These are phyloP conservation scores for Nicotiana tabacum DNA, from an alignment of 257 asterid species.

Conservation along the genomic window DNA sequence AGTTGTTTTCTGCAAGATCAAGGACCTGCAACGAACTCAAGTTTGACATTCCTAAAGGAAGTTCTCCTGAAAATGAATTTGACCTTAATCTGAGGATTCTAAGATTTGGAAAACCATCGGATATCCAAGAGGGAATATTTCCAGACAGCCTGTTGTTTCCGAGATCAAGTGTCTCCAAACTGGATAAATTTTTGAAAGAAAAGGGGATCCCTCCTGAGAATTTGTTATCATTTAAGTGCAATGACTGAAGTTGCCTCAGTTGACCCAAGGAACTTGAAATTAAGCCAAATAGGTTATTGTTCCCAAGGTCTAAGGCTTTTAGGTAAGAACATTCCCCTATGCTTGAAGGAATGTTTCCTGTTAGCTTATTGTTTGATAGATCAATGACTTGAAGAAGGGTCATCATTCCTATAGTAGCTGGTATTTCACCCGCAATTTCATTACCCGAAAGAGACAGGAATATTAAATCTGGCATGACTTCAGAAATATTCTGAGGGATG, in stretches of 20 bases:
- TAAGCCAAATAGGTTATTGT: slow-evolving; percentile 34
- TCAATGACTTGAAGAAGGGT: slow-evolving; percentile 29
- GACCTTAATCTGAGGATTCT: slow-evolving; percentile 40
- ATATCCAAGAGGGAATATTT: slow-evolving; percentile 34
- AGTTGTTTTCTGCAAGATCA: slow-evolving; percentile 44
- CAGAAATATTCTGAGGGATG: slow-evolving; percentile 38
- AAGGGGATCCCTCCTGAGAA: slow-evolving; percentile 36
- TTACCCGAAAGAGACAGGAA: slow-evolving; percentile 43
- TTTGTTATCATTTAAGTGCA: slow-evolving; percentile 40
- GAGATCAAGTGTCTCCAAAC: slow-evolving; percentile 47
- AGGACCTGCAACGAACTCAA: slow-evolving; percentile 38
- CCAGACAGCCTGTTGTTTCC: slow-evolving; percentile 34
- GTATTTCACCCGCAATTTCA: slow-evolving; percentile 36
- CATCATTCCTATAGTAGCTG: slow-evolving; percentile 37
- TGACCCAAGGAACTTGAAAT: slow-evolving; percentile 42
- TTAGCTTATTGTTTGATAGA: slow-evolving; percentile 38
- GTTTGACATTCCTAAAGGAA: slow-evolving; percentile 27
- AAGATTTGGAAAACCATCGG: slow-evolving; percentile 24
- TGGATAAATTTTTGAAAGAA: slow-evolving; percentile 32
- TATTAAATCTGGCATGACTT: slow-evolving; percentile 34
- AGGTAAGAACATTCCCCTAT: slow-evolving; percentile 29
- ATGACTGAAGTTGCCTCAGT: slow-evolving; percentile 31
- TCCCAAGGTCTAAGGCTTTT: slow-evolving; percentile 36
- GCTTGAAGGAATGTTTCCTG: slow-evolving; percentile 42
- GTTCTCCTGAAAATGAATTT: slow-evolving; percentile 30